These are phyloP conservation scores for Lodderomyces pseudojiufengensis DNA, from an alignment of 1,139 yeast genomes.

Conservation along the genomic window DNA sequence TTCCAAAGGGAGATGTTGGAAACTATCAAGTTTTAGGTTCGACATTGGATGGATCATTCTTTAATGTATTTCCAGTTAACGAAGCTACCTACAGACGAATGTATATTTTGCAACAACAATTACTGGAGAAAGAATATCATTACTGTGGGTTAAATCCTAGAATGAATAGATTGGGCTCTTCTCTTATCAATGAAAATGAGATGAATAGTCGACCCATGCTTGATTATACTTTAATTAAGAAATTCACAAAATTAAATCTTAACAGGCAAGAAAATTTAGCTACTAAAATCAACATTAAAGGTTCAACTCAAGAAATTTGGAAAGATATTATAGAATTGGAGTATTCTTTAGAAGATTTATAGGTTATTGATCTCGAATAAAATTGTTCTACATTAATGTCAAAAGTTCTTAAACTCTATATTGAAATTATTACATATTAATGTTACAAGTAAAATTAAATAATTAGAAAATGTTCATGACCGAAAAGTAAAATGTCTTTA, in stretches of 20 bases:
- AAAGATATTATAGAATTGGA: slow-evolving; percentile 60
- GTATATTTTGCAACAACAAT: slow-evolving; percentile 83
- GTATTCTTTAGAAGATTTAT: slow-evolving; percentile 30
- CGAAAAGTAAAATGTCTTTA: slow-evolving; percentile 1
- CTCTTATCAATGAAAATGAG: slow-evolving; percentile 15
- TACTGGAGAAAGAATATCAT: slow-evolving; percentile 72
- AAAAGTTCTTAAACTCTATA: too few relatives aligned
- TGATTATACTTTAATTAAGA: slow-evolving; percentile 54
- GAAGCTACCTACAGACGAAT: slow-evolving; percentile 77
- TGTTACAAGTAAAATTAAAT: neutral
- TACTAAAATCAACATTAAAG: slow-evolving; percentile 53
- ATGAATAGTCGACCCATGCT: slow-evolving; percentile 52
- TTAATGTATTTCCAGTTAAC: slow-evolving; percentile 67
- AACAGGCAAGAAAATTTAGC: slow-evolving; percentile 53
- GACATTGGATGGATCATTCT: slow-evolving; percentile 75
- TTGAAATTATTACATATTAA: too few relatives aligned
- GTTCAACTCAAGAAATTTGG: slow-evolving; percentile 58
- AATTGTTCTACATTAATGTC: too few relatives aligned
- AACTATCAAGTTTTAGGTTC: slow-evolving; percentile 63
- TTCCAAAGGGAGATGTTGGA: slow-evolving; percentile 45
- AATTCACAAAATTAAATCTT: slow-evolving; percentile 53
- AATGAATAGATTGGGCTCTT: slow-evolving; percentile 52
- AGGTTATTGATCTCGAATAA: slow-evolving; percentile 7
- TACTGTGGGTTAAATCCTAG: slow-evolving; percentile 80
- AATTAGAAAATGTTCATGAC: neutral